phyloP scores from a whole-genome alignment of 2,329 filamentous ascomycete species.

The Neodidymelliopsis sp. region DNA sequence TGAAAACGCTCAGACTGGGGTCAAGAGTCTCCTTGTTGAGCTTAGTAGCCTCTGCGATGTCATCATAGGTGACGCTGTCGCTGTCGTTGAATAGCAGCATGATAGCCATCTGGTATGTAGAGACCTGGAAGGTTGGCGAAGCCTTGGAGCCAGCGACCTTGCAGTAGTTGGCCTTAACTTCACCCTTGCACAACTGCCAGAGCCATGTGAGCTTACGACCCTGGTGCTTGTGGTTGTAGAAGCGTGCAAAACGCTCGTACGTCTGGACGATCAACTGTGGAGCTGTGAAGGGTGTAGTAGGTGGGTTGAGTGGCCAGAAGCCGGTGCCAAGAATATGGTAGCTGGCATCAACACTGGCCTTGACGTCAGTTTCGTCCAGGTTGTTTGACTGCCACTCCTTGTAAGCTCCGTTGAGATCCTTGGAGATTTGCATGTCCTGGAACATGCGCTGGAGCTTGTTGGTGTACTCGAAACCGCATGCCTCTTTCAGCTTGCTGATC shows the following conservation, averaged over 20 bases:
- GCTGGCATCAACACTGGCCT: slow-evolving; percentile 79
- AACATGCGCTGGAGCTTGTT: slow-evolving; percentile 99
- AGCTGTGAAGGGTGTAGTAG: slow-evolving; percentile 86
- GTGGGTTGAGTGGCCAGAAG: slow-evolving; percentile 93
- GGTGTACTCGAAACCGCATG: slow-evolving; percentile 98
- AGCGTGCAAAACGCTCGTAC: slow-evolving; percentile 86
- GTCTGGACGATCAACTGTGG: slow-evolving; percentile 85
- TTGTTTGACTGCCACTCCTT: slow-evolving; percentile 75
- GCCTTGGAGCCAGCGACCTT: slow-evolving; percentile 72
- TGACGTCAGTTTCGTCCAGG: slow-evolving; percentile 70
- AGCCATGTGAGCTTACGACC: slow-evolving; percentile 97
- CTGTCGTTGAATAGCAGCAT: slow-evolving; percentile 93
- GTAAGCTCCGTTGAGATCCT: slow-evolving; percentile 92
- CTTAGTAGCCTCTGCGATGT: slow-evolving; percentile 82
- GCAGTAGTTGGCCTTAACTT: slow-evolving; percentile 92
- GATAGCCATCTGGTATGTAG: slow-evolving; percentile 97
- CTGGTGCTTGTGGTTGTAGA: slow-evolving; percentile 96
- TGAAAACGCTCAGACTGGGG: slow-evolving; percentile 81
- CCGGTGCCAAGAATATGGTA: slow-evolving; percentile 95
- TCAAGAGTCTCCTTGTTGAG: slow-evolving; percentile 85
- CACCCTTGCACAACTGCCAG: slow-evolving; percentile 98
- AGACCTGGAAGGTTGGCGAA: slow-evolving; percentile 96
- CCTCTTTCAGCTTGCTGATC: slow-evolving; percentile 99
- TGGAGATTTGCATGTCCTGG: slow-evolving; percentile 99
- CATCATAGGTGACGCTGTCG: slow-evolving; percentile 84